Conservation (phyloP, 495 filamentous ascomycete species). For the Penicillium steckii region DNA sequence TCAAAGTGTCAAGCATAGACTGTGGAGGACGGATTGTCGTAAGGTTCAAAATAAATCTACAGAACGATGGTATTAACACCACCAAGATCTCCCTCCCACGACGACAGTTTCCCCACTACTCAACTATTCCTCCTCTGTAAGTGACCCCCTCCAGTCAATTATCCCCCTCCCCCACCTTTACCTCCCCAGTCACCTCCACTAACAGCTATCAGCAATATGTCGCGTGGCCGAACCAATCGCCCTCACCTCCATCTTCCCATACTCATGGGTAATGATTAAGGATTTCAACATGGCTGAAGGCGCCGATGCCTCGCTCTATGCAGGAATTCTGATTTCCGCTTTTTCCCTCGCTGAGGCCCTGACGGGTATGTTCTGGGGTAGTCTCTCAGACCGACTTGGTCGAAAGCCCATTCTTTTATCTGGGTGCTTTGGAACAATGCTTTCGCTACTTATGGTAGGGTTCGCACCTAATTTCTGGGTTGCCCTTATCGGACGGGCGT, state of each 20-base stretch:
- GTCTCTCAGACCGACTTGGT: constrained; percentile 75
- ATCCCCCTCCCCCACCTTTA: not conserved
- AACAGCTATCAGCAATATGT: constrained; percentile 56
- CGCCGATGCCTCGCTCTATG: constrained; percentile 75
- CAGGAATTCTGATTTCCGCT: constrained; percentile 80
- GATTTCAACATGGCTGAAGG: constrained; percentile 66
- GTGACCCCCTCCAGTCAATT: constrained; percentile 11
- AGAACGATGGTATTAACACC: constrained; percentile 55
- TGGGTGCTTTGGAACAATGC: constrained; percentile 76
- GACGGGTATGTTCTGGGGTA: constrained; percentile 85
- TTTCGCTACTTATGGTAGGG: constrained; percentile 80
- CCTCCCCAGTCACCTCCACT: not conserved
- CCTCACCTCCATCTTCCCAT: constrained; percentile 83
- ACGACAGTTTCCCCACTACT: constrained; percentile 64
- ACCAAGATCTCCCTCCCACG: constrained; percentile 39
- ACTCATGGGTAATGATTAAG: constrained; percentile 80
- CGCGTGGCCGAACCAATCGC: constrained; percentile 88
- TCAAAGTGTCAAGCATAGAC: constrained; percentile 7
- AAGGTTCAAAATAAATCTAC: constrained; percentile 44
- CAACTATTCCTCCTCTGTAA: constrained; percentile 76
- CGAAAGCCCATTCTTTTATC: constrained; percentile 81
- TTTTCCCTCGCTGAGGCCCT: constrained; percentile 79
- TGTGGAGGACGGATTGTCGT: constrained; percentile 38
- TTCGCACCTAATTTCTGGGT: constrained; percentile 77
- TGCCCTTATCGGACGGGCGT: constrained; percentile 68